Evolutionary conservation across 176 grass and related monocot species (phyloP).

Genomic region (Lolium perenne): DNA sequence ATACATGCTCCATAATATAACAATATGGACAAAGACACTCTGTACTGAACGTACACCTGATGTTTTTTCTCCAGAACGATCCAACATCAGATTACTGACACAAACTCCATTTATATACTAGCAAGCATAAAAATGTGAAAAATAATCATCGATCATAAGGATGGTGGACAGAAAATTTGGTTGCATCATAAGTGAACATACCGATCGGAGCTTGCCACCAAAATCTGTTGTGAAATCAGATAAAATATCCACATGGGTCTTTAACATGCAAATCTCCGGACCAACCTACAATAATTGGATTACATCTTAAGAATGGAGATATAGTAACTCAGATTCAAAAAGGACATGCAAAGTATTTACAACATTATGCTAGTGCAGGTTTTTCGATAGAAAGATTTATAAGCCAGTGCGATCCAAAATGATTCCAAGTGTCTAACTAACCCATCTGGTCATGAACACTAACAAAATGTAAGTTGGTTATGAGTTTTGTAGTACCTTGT

Average conservation of each 20-base stretch:
- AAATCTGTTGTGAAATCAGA: conserved; percentile 91
- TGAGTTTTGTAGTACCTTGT: conserved; percentile 49
- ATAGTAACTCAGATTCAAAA: neutral
- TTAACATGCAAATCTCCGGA: conserved; percentile 87
- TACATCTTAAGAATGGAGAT: neutral
- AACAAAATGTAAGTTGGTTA: neutral
- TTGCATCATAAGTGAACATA: conserved; percentile 38
- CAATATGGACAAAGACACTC: neutral
- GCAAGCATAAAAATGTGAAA: no score
- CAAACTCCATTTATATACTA: neutral
- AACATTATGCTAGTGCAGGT: no score
- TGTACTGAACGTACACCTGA: neutral
- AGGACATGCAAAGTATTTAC: neutral
- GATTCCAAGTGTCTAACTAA: neutral
- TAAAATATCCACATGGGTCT: conserved; percentile 91
- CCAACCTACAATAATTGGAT: conserved; percentile 54
- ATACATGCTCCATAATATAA: neutral
- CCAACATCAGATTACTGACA: neutral
- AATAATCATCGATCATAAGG: neutral
- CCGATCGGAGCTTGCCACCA: conserved; percentile 64
- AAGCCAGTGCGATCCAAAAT: neutral
- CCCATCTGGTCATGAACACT: no score
- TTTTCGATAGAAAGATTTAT: no score
- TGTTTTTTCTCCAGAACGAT: neutral
- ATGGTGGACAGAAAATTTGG: neutral